These are phyloP conservation scores for Amanita exitialis DNA, from an alignment of 768 basidiomycete genomes.

Conservation along the genomic window DNA sequence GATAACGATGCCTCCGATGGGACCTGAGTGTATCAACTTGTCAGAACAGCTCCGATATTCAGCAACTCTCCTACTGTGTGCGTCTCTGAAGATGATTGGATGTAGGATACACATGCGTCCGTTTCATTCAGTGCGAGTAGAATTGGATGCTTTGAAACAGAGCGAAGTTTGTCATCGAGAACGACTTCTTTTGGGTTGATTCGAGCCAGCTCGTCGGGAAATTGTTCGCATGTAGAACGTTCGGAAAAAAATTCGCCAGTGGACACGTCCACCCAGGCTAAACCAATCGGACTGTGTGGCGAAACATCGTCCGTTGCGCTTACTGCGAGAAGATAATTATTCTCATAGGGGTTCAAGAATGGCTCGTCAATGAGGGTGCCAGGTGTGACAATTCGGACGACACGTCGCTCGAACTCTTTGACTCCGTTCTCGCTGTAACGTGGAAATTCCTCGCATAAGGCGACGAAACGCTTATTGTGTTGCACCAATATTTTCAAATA, in stretches of 20 bases:
- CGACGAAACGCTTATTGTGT: slow-evolving; percentile 75
- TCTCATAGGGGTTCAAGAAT: slow-evolving; percentile 78
- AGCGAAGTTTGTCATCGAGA: slow-evolving; percentile 34
- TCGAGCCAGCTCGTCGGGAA: slow-evolving; percentile 77
- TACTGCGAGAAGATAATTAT: slow-evolving; percentile 82
- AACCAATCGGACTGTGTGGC: slow-evolving; percentile 30
- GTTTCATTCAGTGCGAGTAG: slow-evolving; percentile 42
- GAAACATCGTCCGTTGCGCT: slow-evolving; percentile 12
- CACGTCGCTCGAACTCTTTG: slow-evolving; percentile 69
- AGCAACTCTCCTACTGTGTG: neutral
- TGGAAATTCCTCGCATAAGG: slow-evolving; percentile 89
- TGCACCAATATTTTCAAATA: slow-evolving; percentile 82
- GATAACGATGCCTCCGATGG: neutral
- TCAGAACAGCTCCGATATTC: neutral
- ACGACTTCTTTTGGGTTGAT: slow-evolving; percentile 81
- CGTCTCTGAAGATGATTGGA: slow-evolving; percentile 9
- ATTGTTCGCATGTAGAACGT: slow-evolving; percentile 32
- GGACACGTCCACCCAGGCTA: slow-evolving; percentile 94
- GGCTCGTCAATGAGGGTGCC: slow-evolving; percentile 91
- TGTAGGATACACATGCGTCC: slow-evolving; percentile 43
- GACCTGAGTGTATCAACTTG: neutral
- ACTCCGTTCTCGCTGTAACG: slow-evolving; percentile 31
- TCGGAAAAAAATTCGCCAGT: slow-evolving; percentile 91
- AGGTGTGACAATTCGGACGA: slow-evolving; percentile 83
- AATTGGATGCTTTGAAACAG: slow-evolving; percentile 33